A percentile compares a stretch with the other conserved stretches of the same genome.
These are phyloP conservation scores for Termitomyces sp. DNA, from an alignment of 768 basidiomycete genomes.

Conservation along the genomic window DNA sequence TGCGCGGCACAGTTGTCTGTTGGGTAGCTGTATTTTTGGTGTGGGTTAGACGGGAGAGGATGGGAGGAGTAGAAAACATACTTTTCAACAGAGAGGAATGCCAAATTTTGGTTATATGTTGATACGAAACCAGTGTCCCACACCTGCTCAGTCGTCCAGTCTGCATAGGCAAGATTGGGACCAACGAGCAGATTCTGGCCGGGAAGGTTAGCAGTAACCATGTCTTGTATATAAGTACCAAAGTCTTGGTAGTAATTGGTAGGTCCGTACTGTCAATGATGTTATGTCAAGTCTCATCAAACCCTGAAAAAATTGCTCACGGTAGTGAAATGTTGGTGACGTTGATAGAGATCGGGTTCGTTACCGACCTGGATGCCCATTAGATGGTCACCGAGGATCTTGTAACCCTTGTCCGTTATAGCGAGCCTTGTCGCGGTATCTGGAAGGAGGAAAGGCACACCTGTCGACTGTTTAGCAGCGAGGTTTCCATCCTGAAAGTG, in stretches of 20 bases:
- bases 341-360: slow-evolving; percentile 55
- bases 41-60: slow-evolving; percentile 19
- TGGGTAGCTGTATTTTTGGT: slow-evolving; percentile 44
- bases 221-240: slow-evolving; percentile 21
- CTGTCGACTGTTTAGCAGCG: slow-evolving; percentile 7
- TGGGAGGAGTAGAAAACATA: slow-evolving; percentile 25
- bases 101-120: slow-evolving; percentile 35
- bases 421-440: slow-evolving; percentile 50
- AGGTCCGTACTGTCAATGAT: slow-evolving; percentile 32
- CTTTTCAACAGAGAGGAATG: slow-evolving; percentile 57
- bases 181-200: slow-evolving; percentile 53
- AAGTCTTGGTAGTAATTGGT: slow-evolving; percentile 55
- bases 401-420: slow-evolving; percentile 59
- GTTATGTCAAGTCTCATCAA: not conserved
- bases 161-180: slow-evolving; percentile 47
- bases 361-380: slow-evolving; percentile 73
- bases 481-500: not conserved
- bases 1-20: slow-evolving; percentile 58
- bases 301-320: slow-evolving; percentile 11
- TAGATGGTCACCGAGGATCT: slow-evolving; percentile 65
- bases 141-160: slow-evolving; percentile 51
- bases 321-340: slow-evolving; percentile 35
- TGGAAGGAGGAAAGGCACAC: slow-evolving; percentile 57
- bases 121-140: slow-evolving; percentile 55
- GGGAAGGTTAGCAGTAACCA: slow-evolving; percentile 35